Conservation (phyloP, 1,284 basidiomycete genomes). For the Cryptococcus sp. region DNA sequence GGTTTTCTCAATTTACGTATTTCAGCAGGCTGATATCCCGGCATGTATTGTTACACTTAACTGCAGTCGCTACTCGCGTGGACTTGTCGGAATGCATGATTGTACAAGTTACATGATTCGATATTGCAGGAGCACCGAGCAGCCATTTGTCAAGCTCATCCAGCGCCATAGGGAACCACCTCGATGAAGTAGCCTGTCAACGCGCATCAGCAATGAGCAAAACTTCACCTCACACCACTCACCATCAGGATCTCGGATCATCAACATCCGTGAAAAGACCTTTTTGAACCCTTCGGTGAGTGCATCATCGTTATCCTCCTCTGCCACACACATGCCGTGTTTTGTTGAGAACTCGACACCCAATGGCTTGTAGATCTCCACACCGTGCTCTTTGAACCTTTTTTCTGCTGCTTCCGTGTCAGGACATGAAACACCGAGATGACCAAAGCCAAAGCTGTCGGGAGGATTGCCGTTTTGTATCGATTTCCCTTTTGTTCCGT, state of each 20-base stretch:
- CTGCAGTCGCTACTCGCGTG: too few species aligned
- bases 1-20: too few species aligned
- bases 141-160: background rate
- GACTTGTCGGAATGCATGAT: too few species aligned
- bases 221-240: background rate
- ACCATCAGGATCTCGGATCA: background rate
- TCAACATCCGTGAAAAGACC: background rate
- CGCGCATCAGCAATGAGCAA: background rate
- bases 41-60: too few species aligned
- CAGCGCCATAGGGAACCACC: background rate
- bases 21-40: too few species aligned
- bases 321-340: background rate
- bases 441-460: background rate
- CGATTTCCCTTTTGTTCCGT: background rate
- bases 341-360: background rate
- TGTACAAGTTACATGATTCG: too few species aligned
- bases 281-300: background rate
- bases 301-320: background rate
- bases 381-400: background rate
- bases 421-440: background rate
- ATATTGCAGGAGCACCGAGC: too few species aligned
- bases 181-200: background rate
- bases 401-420: background rate
- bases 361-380: background rate
- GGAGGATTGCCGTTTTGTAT: background rate